phyloP scores from a whole-genome alignment of 148 eudicot genomes.

The Rhododendron ovatum region DNA sequence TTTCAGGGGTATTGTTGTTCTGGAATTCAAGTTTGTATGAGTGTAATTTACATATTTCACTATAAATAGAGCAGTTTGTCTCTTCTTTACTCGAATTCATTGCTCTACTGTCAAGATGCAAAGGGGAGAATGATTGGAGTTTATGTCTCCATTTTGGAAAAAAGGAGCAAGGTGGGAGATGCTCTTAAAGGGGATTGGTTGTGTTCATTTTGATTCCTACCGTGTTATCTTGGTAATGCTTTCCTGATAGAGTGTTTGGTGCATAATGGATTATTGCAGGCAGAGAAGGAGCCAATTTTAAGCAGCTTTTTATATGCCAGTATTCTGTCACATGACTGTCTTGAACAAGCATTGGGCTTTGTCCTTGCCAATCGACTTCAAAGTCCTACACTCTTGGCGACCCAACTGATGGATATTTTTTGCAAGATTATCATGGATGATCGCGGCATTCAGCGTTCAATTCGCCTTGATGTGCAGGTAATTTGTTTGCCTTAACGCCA shows the following conservation, averaged over 20 bases:
- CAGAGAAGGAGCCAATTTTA: slow-evolving; percentile 62
- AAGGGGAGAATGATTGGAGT: neutral
- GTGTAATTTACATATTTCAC: neutral
- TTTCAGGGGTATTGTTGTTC: neutral
- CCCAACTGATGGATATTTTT: slow-evolving; percentile 49
- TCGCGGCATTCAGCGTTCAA: slow-evolving; percentile 34
- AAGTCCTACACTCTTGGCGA: slow-evolving; percentile 47
- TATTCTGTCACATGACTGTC: slow-evolving; percentile 46
- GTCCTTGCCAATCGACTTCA: slow-evolving; percentile 55
- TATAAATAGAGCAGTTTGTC: neutral
- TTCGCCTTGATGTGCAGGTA: slow-evolving; percentile 61
- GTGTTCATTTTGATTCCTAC: neutral
- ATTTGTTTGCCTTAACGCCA: neutral
- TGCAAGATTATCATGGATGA: slow-evolving; percentile 39
- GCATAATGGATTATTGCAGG: slow-evolving; percentile 28
- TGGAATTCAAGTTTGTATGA: neutral
- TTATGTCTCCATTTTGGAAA: neutral
- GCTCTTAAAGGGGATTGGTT: neutral
- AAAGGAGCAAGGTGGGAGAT: neutral
- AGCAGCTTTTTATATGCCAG: slow-evolving; percentile 62
- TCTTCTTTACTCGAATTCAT: neutral
- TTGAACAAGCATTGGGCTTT: slow-evolving; percentile 45
- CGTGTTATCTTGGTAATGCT: neutral
- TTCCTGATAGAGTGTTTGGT: neutral
- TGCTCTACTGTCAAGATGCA: neutral